Evolutionary conservation across 345 rosid genomes (phyloP), one percentile per base, ranked within the genome.

Genomic region (Arabidopsis suecica): DNA sequence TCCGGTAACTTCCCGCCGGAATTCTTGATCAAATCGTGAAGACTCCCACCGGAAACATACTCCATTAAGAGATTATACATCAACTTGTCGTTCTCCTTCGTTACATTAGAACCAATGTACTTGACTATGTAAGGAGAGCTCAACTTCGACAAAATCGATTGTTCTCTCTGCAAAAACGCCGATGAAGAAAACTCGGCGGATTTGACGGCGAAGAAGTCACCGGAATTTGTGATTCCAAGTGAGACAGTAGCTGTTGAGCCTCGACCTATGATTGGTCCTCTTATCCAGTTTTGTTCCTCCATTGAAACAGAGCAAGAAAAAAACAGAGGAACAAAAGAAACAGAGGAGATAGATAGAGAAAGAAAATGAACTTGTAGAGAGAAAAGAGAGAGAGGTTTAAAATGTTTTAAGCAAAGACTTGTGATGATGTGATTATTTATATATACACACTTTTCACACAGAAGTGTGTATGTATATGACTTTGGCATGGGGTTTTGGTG

Each of bases 211-310:
- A 88, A 75, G 67, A 78, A 54, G 30, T 84, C 81, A 1, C 93
- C 90, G 45, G 95, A 76, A 75, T 42, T 40, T 7, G 75, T 55
- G 60, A 84, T 80, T 70, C 93, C 94, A 36, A 94, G 79, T 0
- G 89, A 91, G 74, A 94, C 96, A 28, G 88, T 71, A 54, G 98
- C 91, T 51, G 95, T 86, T 76, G 98, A 84, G 42, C 98, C 97
- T 3, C 85, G 90, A 73, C 98, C 98, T 45, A 94, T 80, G 73
- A 76, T 42, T 30, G 90, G 91, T 23, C 97, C 97, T 80, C 95
- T 83, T 13, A 67, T 82, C 96, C 93, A 91, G 61, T 88, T 86
- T 89, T 53, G 62, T 87, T 86, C 60, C 20, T 79, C 82, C 69
- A 72, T 32, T 44, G 48, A 47, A 76, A 45, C 66, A 71, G 66